A percentile compares a stretch with the other conserved stretches of the same genome.
Conservation (phyloP, 2,329 filamentous ascomycete genomes). For the Bipolaris cookei region DNA sequence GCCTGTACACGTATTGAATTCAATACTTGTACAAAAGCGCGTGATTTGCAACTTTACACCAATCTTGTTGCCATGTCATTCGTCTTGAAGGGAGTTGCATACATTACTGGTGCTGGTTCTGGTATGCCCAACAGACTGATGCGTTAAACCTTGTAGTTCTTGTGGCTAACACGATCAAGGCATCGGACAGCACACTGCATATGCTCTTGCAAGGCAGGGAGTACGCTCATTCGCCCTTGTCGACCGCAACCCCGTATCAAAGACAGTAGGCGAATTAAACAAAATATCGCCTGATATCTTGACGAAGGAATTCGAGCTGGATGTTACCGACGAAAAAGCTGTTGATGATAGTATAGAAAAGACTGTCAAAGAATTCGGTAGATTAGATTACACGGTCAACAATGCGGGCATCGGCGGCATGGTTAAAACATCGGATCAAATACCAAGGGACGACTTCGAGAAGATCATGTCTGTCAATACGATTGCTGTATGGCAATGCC, state of each 20-base stretch:
- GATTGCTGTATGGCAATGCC: constrained; percentile 64
- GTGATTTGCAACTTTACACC: background rate
- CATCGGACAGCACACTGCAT: constrained; percentile 57
- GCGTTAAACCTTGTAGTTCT: background rate
- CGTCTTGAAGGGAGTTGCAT: constrained; percentile 55
- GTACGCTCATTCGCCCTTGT: constrained; percentile 56
- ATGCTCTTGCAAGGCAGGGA: constrained; percentile 57
- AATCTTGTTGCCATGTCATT: constrained; percentile 41
- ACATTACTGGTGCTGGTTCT: constrained; percentile 58
- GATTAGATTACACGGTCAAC: constrained; percentile 64
- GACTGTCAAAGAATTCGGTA: constrained; percentile 56
- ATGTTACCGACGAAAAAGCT: constrained; percentile 55
- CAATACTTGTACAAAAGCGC: background rate
- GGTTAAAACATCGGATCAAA: constrained; percentile 54
- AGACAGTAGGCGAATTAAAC: constrained; percentile 46
- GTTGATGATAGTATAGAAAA: constrained; percentile 55
- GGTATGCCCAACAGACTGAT: constrained; percentile 38
- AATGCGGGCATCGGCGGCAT: constrained; percentile 60
- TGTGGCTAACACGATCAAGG: constrained; percentile 43
- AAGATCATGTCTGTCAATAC: constrained; percentile 61
- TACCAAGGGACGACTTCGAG: constrained; percentile 57
- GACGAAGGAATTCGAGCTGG: constrained; percentile 52
- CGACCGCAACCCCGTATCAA: constrained; percentile 52
- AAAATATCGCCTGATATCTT: constrained; percentile 51
- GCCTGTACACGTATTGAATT: background rate